phyloP scores from a whole-genome alignment of 208 protist species.

The Leishmania tarentolae region DNA sequence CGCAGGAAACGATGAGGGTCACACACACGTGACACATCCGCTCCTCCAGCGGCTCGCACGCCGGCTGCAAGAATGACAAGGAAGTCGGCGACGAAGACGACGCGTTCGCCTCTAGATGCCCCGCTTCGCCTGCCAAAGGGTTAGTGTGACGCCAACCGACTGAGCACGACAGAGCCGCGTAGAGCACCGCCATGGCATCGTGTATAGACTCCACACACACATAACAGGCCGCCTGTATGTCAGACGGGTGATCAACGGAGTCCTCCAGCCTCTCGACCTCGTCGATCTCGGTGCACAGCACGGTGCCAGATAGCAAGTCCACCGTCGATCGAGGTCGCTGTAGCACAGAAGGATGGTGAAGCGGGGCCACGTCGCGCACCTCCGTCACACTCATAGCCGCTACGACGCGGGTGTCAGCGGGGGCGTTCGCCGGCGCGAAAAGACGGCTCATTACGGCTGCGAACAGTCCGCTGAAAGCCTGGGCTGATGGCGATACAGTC shows the following conservation, averaged over 20 bases:
- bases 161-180: slow-evolving; percentile 26
- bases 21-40: slow-evolving; percentile 24
- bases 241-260: slow-evolving; percentile 20
- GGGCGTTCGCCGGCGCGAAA: slow-evolving; percentile 1
- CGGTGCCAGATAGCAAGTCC: slow-evolving; percentile 33
- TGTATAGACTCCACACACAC: slow-evolving; percentile 20
- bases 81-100: not conserved
- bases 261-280: not conserved
- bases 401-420: not conserved
- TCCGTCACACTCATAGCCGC: slow-evolving; percentile 37
- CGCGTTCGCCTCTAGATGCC: not conserved
- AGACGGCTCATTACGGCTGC: slow-evolving; percentile 24
- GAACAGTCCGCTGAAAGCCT: slow-evolving; percentile 18
- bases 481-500: not conserved
- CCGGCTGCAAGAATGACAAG: slow-evolving; percentile 5
- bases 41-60: slow-evolving; percentile 20
- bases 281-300: slow-evolving; percentile 8
- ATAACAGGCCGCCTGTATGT: slow-evolving; percentile 40
- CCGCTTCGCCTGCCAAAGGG: not conserved
- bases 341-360: slow-evolving; percentile 29
- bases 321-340: slow-evolving; percentile 30
- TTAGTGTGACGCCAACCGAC: slow-evolving; percentile 18
- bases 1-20: slow-evolving; percentile 24
- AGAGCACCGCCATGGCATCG: slow-evolving; percentile 24
- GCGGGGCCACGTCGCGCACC: slow-evolving; percentile 29